These are phyloP conservation scores for Epichloe elymi DNA, from an alignment of 2,329 filamentous ascomycete genomes.

Conservation along the genomic window DNA sequence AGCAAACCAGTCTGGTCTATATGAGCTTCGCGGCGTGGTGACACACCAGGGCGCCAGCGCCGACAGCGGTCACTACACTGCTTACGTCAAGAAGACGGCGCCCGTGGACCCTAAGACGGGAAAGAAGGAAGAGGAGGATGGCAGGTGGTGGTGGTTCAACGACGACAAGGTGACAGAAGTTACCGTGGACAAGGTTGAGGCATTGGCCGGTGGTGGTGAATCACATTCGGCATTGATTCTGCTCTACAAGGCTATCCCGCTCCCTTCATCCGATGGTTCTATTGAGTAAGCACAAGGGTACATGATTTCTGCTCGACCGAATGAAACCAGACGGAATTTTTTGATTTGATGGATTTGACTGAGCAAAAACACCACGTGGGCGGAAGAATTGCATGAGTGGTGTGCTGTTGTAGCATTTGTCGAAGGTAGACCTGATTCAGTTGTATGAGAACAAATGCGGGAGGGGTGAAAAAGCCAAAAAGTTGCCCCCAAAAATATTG, in stretches of 20 bases:
- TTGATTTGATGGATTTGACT: background rate
- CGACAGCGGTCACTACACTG: slow-evolving; percentile 95
- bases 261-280: slow-evolving; percentile 44
- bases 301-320: background rate
- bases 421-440: too few species aligned
- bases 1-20: slow-evolving; percentile 86
- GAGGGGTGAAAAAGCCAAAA: background rate
- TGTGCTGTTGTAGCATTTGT: too few species aligned
- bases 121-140: slow-evolving; percentile 68
- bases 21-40: slow-evolving; percentile 86
- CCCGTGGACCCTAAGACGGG: slow-evolving; percentile 60
- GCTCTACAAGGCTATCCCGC: slow-evolving; percentile 61
- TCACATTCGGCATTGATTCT: slow-evolving; percentile 72
- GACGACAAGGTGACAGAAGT: slow-evolving; percentile 96
- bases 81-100: slow-evolving; percentile 88
- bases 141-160: slow-evolving; percentile 99
- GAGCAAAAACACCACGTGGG: background rate
- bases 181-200: slow-evolving; percentile 78
- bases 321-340: background rate
- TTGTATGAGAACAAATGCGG: too few species aligned
- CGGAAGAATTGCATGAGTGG: background rate
- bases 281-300: slow-evolving; percentile 11
- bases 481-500: background rate
- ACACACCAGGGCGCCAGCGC: slow-evolving; percentile 95
- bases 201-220: slow-evolving; percentile 78